A percentile compares a stretch with the other conserved stretches of the same genome.
Evolutionary conservation across 1,139 yeast species (phyloP).

Genomic region (Blastobotrys niveus): DNA sequence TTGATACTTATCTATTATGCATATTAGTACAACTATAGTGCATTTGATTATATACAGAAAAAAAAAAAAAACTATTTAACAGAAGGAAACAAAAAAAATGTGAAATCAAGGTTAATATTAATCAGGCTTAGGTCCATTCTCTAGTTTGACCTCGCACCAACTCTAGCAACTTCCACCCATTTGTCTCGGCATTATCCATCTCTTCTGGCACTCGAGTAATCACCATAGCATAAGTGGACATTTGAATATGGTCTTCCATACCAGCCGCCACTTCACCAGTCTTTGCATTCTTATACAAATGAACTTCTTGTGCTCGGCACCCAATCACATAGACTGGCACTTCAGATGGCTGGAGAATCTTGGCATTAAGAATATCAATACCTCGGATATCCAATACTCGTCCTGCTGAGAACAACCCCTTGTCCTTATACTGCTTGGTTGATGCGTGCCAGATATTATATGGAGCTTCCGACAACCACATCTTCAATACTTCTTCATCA

Average conservation of each 20-base stretch:
- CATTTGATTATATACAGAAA: too few relatives aligned
- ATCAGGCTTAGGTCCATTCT: conserved; percentile 63
- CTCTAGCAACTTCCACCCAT: conserved; percentile 96
- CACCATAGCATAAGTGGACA: conserved; percentile 94
- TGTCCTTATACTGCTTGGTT: conserved; percentile 87
- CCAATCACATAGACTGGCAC: conserved; percentile 90
- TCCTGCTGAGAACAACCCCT: conserved; percentile 88
- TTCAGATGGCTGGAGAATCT: conserved; percentile 84
- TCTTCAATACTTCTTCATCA: conserved; percentile 72
- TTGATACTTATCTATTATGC: conserved; percentile 1
- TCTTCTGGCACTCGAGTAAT: conserved; percentile 90
- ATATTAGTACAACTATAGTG: too few relatives aligned
- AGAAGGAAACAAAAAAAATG: neutral
- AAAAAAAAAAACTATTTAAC: neutral
- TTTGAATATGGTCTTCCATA: conserved; percentile 84
- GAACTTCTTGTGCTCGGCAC: conserved; percentile 95
- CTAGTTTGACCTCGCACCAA: conserved; percentile 93
- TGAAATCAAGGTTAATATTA: neutral
- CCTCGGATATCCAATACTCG: conserved; percentile 91
- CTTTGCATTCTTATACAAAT: conserved; percentile 79
- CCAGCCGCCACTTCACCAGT: conserved; percentile 97
- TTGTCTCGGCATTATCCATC: conserved; percentile 82
- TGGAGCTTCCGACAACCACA: conserved; percentile 97
- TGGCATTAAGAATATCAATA: conserved; percentile 86
- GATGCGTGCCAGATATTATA: conserved; percentile 91